Conservation (phyloP, 768 basidiomycete genomes). For the Chalciporus piperatus region DNA sequence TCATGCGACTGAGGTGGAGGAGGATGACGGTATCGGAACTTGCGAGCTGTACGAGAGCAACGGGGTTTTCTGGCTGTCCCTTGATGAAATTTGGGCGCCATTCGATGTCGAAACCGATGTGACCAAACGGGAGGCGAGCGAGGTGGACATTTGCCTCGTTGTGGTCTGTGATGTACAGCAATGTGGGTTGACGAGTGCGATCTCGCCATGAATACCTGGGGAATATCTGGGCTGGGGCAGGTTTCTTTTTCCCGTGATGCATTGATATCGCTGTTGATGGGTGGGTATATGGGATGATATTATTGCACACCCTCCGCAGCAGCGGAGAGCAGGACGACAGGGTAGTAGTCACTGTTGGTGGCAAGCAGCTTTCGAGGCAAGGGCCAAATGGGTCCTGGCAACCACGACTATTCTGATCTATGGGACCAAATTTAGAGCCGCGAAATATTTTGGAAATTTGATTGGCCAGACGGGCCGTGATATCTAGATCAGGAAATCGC, state of each 20-base stretch:
- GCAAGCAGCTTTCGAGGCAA: background rate
- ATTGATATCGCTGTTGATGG: background rate
- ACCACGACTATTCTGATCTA: constrained; percentile 4
- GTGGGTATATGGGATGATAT: background rate
- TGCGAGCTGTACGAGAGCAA: constrained; percentile 74
- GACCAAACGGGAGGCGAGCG: constrained; percentile 21
- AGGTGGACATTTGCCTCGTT: constrained; percentile 21
- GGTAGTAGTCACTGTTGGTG: too few species aligned
- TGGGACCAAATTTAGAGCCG: constrained; percentile 14
- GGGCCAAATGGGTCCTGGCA: constrained; percentile 1
- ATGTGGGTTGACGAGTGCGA: constrained; percentile 6
- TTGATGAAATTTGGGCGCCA: constrained; percentile 66
- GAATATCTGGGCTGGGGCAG: background rate
- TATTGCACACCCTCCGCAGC: background rate
- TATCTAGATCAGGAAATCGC: constrained; percentile 3
- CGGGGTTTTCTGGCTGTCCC: constrained; percentile 57
- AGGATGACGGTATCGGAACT: constrained; percentile 53
- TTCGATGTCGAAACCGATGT: constrained; percentile 72
- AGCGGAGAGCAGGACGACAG: too few species aligned
- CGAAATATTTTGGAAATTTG: constrained; percentile 14
- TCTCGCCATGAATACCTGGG: constrained; percentile 24
- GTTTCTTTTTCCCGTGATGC: background rate
- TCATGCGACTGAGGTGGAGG: constrained; percentile 64
- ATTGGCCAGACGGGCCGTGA: constrained; percentile 22
- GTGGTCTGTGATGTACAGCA: constrained; percentile 37